Evolutionary conservation across 495 filamentous ascomycete genomes (phyloP).

Genomic region (Neurospora sp.): DNA sequence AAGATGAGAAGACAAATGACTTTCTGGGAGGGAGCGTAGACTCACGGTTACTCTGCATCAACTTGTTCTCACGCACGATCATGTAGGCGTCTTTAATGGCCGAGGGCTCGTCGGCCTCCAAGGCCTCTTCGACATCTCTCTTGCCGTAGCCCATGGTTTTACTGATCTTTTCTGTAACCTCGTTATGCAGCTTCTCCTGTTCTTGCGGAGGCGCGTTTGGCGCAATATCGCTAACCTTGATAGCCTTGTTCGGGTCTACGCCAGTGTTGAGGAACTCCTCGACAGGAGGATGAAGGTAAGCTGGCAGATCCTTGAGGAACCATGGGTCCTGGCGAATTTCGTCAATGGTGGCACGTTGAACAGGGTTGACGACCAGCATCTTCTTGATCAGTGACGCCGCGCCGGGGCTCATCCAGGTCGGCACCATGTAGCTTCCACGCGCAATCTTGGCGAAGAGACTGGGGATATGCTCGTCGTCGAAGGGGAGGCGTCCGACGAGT

Average conservation of each 20-base stretch:
- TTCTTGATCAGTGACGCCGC: constrained; percentile 77
- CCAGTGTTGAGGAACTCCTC: constrained; percentile 90
- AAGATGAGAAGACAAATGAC: background rate
- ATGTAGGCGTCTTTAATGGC: constrained; percentile 98
- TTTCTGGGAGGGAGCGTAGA: constrained; percentile 11
- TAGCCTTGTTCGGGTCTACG: constrained; percentile 82
- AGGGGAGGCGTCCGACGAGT: constrained; percentile 81
- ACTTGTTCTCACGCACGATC: constrained; percentile 93
- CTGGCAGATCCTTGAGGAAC: constrained; percentile 78
- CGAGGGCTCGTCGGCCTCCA: constrained; percentile 84
- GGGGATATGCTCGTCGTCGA: constrained; percentile 82
- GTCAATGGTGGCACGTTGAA: constrained; percentile 83
- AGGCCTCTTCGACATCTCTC: constrained; percentile 88
- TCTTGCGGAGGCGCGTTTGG: constrained; percentile 65
- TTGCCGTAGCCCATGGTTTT: constrained; percentile 96
- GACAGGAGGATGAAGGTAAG: constrained; percentile 78
- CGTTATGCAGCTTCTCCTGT: constrained; percentile 80
- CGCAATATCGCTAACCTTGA: constrained; percentile 67
- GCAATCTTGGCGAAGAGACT: constrained; percentile 35
- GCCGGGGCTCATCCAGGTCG: constrained; percentile 75
- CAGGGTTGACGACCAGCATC: constrained; percentile 92
- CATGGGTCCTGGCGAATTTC: constrained; percentile 93
- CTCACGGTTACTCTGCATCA: constrained; percentile 92
- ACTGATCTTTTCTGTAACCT: constrained; percentile 87
- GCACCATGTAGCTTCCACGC: constrained; percentile 73